Evolutionary conservation across 2,329 filamentous ascomycete species (phyloP), one percentile per base, ranked within the genome.

Genomic region (Grosmannia clavigera): DNA sequence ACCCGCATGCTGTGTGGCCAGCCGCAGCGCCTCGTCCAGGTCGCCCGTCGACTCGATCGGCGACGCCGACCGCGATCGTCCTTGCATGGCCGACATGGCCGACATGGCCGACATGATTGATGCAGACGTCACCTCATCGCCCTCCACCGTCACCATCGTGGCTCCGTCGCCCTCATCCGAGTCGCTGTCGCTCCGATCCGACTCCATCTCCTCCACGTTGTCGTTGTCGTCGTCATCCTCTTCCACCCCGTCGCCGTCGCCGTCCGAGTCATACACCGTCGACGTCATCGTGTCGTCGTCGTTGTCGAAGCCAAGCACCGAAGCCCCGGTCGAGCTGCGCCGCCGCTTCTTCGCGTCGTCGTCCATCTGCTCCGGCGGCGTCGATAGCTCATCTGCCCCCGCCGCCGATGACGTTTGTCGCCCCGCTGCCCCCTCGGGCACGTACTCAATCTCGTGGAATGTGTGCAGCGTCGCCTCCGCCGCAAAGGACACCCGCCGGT

Each of bases 381-480:
- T n/a, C 38, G 55, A 16, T 29, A 27, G 29, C 19, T 9, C 19
- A 5, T 31, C 40, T 7, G 43, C 14, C 55, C 7, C 12, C 14
- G 58, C 76, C 35, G 81, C 70, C 16, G 81, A 82, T 3, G 90
- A 94, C 58, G 85, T 83, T 63, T 88, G 81, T 66, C 90, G 78
- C 14, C 88, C 88, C 1, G 91, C 95, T 25, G 90, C 90, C 9
- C 33, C 33, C 70, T 96, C 92, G 68, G 92, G 90, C 70, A 85
- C 81, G 64, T 92, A 88, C 68, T 97, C 92, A 53, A 96, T 83
- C 60, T 94, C 92, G 69, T 97, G 92, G 80, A 95, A 97, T 0
- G 94, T 99, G 70, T 99, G 94, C 43, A 99, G 79, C 3, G 94
- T 99, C 14, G 94, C 94, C 74, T 99, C 94, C 1, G 94, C 94